Evolutionary conservation across 208 protist genomes (phyloP).

Genomic region (Wallacemonas collosoma): DNA sequence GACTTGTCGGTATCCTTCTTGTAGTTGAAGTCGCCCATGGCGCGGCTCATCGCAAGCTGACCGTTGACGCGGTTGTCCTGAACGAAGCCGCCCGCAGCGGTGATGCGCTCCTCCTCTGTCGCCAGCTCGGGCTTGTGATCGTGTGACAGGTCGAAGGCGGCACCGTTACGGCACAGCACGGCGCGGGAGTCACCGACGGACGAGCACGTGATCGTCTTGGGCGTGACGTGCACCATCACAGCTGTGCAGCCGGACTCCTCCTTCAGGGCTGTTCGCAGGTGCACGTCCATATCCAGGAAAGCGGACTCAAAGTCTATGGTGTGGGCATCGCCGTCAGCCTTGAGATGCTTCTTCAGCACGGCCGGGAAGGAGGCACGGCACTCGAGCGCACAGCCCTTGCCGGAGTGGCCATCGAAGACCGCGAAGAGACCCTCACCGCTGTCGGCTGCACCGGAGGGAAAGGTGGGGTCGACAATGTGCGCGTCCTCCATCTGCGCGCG

Average conservation of each 20-base stretch:
- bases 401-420: slow-evolving; percentile 91
- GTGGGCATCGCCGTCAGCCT: slow-evolving; percentile 19
- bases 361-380: slow-evolving; percentile 43
- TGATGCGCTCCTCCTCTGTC: slow-evolving; percentile 81
- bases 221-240: slow-evolving; percentile 68
- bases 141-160: slow-evolving; percentile 74
- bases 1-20: slow-evolving; percentile 62
- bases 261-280: slow-evolving; percentile 42
- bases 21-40: slow-evolving; percentile 94
- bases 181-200: slow-evolving; percentile 93
- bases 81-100: slow-evolving; percentile 84
- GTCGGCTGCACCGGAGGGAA: slow-evolving; percentile 29
- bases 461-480: slow-evolving; percentile 67
- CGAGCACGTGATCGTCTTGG: slow-evolving; percentile 77
- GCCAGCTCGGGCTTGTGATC: slow-evolving; percentile 93
- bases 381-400: slow-evolving; percentile 43
- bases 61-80: slow-evolving; percentile 94
- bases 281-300: slow-evolving; percentile 72
- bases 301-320: slow-evolving; percentile 62
- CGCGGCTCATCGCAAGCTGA: slow-evolving; percentile 92
- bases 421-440: slow-evolving; percentile 71
- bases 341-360: slow-evolving; percentile 35
- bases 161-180: slow-evolving; percentile 80
- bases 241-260: slow-evolving; percentile 82
- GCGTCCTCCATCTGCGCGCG: slow-evolving; percentile 90